Evolutionary conservation across 1,139 yeast genomes (phyloP), one percentile per base, ranked within the genome.

Genomic region (Sugiyamaella novakii): DNA sequence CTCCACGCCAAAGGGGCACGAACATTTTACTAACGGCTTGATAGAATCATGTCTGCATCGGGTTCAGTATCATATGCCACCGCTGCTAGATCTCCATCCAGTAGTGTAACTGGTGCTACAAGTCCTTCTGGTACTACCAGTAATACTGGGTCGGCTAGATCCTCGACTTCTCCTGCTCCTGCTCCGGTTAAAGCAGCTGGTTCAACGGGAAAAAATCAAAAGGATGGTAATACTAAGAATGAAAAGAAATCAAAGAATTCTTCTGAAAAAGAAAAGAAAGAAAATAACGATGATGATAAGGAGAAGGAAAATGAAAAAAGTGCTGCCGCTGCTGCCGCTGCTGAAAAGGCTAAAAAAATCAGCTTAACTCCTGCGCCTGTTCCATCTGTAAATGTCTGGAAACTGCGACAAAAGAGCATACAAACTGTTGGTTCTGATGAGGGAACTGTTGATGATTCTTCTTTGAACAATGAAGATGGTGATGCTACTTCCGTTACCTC

Each of bases 341-440:
- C 46, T 46, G 27, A 53, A 37, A 48, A 53, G 50, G 43, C 46
- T 45, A 49, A 53, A 46, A 53, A 54, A 45, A 60, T 59, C 31
- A 63, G 63, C 47, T 60, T 71, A 28, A 72, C 73, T 8, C 76
- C 76, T 12, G 76, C 76, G 5, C 75, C 76, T 3, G 68, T 69
- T 15, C 76, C 76, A 15, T 59, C 61, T 54, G 69, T 67, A 37
- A 71, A 68, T 51, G 73, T 71, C 22, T 72, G 76, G 76, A 61
- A 64, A 46, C 58, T 61, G 37, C 43, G 54, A 38, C 52, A 37
- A 45, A 36, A 46, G 43, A 21, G 21, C n/a, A 25, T 18, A 22
- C 27, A n/a, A 28, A 14, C 38, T 31, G 38, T 18, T 17, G 17
- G 19, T 14, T 19, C 29, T n/a, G 27, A 24, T 10, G 21, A 22